Base-by-base conservation (phyloP, 345 rosid species). In the Corymbia maculata region DNA sequence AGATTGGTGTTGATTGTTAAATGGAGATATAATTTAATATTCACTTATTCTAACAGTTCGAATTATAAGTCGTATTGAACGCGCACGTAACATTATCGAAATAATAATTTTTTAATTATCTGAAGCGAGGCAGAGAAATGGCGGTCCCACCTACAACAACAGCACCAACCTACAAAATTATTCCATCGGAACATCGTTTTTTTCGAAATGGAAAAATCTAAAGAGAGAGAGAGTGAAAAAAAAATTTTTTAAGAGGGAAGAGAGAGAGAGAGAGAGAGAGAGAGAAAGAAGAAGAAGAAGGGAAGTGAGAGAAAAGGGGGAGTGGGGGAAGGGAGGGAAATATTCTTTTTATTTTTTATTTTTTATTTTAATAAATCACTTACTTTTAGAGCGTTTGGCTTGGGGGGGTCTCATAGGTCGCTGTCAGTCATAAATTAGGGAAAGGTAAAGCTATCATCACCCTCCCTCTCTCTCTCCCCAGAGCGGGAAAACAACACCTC, bases 351-450 rank as follows among this genome's bases (percentile, higher is more conserved):
- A 11, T 61, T 50, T 6, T 49, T 50, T 50, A 1, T 8, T 11
- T 11, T 36, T 36, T 2, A 36, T 36, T 36, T 36, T 36, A 36
- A 36, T 36, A 36, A 36, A 21, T 44, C 70, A 88, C 75, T 57
- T 66, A 68, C 85, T 68, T 88, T 85, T 52, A 86, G 89, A 87
- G 90, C 86, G 87, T 75, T 75, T 14, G 66, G 49, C 21, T 19
- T n/a, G 19, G 42, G 53, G 66, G n/a, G 89, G 89, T 93, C 94
- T 91, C 93, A 91, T 87, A 86, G 86, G 93, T 93, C 93, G 82
- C 93, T 91, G 90, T 94, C 95, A 91, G 92, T 93, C 93, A 91
- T 91, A 89, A 89, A 91, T 87, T 87, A 88, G 88, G 91, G 90
- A 90, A 88, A 91, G 90, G 86, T 68, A 91, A 68, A 82, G 87